These are phyloP conservation scores for Gomphus bonarii DNA, from an alignment of 1,284 basidiomycete genomes.

Conservation along the genomic window DNA sequence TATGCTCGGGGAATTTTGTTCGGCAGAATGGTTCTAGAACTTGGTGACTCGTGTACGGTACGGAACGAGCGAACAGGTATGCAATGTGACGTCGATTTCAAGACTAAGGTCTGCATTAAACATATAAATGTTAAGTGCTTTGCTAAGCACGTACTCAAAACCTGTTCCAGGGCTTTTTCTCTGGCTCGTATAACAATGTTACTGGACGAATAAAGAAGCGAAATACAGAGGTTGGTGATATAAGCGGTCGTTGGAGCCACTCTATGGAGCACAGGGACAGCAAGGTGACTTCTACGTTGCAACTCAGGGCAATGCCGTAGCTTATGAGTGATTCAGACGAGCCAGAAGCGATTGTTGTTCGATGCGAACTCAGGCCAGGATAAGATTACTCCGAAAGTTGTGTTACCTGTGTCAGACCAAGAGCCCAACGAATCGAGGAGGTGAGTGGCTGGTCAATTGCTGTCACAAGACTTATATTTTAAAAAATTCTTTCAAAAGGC, in stretches of 20 bases:
- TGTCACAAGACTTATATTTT: not conserved
- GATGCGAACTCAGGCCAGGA: constrained; percentile 62
- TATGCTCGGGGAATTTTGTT: constrained; percentile 96
- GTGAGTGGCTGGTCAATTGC: constrained; percentile 27
- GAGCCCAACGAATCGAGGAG: constrained; percentile 84
- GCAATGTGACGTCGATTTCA: constrained; percentile 88
- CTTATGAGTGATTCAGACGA: constrained; percentile 32
- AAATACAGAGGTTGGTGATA: constrained; percentile 71
- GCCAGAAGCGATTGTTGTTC: constrained; percentile 71
- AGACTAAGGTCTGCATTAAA: constrained; percentile 66
- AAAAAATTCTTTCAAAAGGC: constrained; percentile 29
- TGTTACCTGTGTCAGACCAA: constrained; percentile 79
- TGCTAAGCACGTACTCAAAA: not conserved
- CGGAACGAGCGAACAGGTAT: constrained; percentile 73
- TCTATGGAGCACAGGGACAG: constrained; percentile 78
- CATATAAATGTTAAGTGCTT: not conserved
- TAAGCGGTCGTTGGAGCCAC: constrained; percentile 88
- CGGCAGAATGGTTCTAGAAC: constrained; percentile 96
- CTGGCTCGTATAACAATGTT: constrained; percentile 91
- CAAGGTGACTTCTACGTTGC: constrained; percentile 34
- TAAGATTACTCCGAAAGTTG: constrained; percentile 72
- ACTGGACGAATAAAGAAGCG: constrained; percentile 67
- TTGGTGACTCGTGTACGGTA: constrained; percentile 87
- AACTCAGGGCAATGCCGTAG: not conserved
- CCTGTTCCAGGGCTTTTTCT: constrained; percentile 78